A percentile compares a stretch with the other conserved stretches of the same genome.
Conservation (phyloP, 129 eudicot species). For the Ambrosia trifida region DNA sequence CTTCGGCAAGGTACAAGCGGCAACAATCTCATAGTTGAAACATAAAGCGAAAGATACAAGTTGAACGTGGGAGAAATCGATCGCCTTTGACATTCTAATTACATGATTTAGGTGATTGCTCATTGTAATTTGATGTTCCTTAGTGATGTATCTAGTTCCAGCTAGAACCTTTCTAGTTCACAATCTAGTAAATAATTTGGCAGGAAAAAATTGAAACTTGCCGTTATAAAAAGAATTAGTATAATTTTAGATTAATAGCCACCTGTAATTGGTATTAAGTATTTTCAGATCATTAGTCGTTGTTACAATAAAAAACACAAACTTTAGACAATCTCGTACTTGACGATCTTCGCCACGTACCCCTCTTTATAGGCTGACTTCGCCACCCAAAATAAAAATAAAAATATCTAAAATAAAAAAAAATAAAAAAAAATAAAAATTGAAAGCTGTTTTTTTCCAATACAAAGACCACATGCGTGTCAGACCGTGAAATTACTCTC, state of each 20-base stretch:
- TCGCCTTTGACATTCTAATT: no score
- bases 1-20: no score
- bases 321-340: conserved; percentile 43
- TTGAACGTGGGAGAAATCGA: no score
- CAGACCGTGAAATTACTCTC: conserved; percentile 37
- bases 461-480: conserved; percentile 42
- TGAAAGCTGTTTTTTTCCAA: neutral
- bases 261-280: neutral
- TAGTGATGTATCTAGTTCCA: no score
- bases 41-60: no score
- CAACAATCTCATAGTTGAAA: no score
- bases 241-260: neutral
- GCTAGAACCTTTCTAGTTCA: no score
- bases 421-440: neutral
- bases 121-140: no score
- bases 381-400: neutral
- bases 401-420: neutral
- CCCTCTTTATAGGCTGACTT: conserved; percentile 16
- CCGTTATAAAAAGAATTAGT: no score
- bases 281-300: neutral
- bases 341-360: conserved; percentile 45
- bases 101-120: no score
- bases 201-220: no score
- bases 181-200: no score
- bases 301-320: conserved; percentile 2